These are phyloP conservation scores for Microdochium bolleyi DNA, from an alignment of 2,329 filamentous ascomycete species.

Conservation along the genomic window DNA sequence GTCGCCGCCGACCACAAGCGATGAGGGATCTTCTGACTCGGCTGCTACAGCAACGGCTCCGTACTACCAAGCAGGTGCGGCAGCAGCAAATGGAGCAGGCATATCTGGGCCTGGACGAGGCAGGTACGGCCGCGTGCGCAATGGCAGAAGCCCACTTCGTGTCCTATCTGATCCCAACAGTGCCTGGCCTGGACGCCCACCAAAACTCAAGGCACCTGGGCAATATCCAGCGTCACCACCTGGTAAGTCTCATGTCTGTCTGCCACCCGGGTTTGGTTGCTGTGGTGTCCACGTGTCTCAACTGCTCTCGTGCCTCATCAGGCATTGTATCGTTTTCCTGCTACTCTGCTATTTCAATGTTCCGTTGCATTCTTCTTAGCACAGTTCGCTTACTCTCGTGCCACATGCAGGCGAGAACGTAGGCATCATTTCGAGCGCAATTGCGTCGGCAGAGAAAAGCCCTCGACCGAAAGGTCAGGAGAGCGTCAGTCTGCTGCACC, in stretches of 20 bases:
- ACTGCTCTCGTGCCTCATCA: background rate
- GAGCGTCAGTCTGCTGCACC: constrained; percentile 70
- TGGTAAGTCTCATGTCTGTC: constrained; percentile 28
- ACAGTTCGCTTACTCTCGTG: background rate
- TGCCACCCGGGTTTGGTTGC: constrained; percentile 1
- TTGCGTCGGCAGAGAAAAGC: constrained; percentile 75
- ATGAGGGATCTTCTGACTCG: constrained; percentile 22
- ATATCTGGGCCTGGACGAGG: constrained; percentile 82
- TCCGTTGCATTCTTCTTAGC: background rate
- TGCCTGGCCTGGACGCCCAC: constrained; percentile 42
- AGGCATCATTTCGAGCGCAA: constrained; percentile 87
- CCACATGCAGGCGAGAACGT: constrained; percentile 13
- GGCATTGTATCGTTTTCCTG: background rate
- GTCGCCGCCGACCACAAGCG: constrained; percentile 22
- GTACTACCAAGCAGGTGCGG: constrained; percentile 38
- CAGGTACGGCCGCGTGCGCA: constrained; percentile 63
- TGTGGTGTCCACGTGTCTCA: background rate
- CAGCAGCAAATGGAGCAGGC: constrained; percentile 53
- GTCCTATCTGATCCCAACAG: constrained; percentile 50
- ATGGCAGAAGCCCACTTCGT: constrained; percentile 54
- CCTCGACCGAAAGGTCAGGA: constrained; percentile 61
- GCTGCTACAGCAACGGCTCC: constrained; percentile 19
- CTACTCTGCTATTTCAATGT: background rate
- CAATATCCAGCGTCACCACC: constrained; percentile 27
- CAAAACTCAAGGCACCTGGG: constrained; percentile 35